phyloP scores from a whole-genome alignment of 2,329 filamentous ascomycete species.

The Aspergillus ruber region DNA sequence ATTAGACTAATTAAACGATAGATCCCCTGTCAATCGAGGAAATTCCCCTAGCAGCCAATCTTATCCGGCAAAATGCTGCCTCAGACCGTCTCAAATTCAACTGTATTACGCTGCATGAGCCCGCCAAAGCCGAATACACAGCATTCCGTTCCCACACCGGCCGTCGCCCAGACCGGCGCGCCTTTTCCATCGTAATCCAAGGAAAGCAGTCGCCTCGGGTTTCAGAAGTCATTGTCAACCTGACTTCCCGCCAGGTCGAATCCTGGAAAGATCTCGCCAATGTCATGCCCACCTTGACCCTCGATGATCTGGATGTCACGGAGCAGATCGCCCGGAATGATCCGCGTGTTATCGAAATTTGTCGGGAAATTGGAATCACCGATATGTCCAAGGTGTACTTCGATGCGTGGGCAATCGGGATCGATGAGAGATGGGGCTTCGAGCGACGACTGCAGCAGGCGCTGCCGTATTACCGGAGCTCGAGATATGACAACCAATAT shows the following conservation, averaged over 20 bases:
- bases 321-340: slow-evolving; percentile 28
- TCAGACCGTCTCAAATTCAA: slow-evolving; percentile 29
- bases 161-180: slow-evolving; percentile 25
- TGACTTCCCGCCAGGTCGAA: slow-evolving; percentile 20
- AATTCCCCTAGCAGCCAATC: slow-evolving; percentile 7
- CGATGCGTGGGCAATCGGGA: slow-evolving; percentile 32
- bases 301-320: slow-evolving; percentile 29
- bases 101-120: slow-evolving; percentile 50
- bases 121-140: slow-evolving; percentile 29
- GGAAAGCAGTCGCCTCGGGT: slow-evolving; percentile 16
- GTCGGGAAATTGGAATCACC: slow-evolving; percentile 29
- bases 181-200: slow-evolving; percentile 46
- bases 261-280: slow-evolving; percentile 33
- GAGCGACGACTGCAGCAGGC: slow-evolving; percentile 28
- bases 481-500: slow-evolving; percentile 26
- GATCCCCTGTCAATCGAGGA: slow-evolving; percentile 10
- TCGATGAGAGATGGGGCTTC: slow-evolving; percentile 31
- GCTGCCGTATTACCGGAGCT: slow-evolving; percentile 27
- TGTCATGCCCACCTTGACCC: slow-evolving; percentile 41
- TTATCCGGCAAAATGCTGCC: slow-evolving; percentile 11
- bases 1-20: neutral
- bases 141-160: slow-evolving; percentile 28
- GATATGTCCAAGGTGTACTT: slow-evolving; percentile 30
- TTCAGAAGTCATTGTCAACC: slow-evolving; percentile 24
- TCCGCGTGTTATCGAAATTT: slow-evolving; percentile 26